A percentile compares a stretch with the other conserved stretches of the same genome.
Evolutionary conservation across 495 filamentous ascomycete species (phyloP).

Genomic region (Xylaria curta): DNA sequence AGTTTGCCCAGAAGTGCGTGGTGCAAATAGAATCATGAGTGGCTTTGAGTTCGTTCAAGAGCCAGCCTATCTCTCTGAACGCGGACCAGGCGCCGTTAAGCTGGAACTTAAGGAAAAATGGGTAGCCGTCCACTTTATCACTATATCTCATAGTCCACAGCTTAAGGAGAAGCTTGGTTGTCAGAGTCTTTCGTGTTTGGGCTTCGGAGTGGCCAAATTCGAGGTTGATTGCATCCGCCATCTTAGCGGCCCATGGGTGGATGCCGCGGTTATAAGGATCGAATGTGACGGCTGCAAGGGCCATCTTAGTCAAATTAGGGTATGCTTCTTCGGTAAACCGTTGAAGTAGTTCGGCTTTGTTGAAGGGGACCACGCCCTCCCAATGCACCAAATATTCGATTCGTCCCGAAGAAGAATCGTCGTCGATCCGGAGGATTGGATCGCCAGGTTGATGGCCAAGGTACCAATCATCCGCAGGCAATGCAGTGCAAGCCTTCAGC

Average conservation of each 20-base stretch:
- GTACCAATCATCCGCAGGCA: not conserved
- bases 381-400: not conserved
- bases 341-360: not conserved
- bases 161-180: not conserved
- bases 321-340: not conserved
- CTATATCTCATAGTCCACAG: conserved; percentile 3
- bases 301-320: not conserved
- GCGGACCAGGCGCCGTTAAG: not conserved
- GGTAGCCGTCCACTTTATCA: not conserved
- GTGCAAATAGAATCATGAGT: accelerated
- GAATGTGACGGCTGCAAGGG: not conserved
- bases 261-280: not conserved
- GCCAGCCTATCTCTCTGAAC: conserved; percentile 6
- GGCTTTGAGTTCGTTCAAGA: not conserved
- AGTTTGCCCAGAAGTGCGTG: not conserved
- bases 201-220: not conserved
- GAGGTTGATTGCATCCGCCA: not conserved
- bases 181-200: too few species aligned
- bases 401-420: too few species aligned
- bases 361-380: conserved; percentile 22
- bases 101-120: not conserved
- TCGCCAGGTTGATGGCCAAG: conserved; percentile 12
- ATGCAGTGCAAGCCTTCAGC: not conserved
- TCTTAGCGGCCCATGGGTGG: not conserved
- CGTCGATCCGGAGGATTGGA: not conserved